These are phyloP conservation scores for Avena sativa DNA, from an alignment of 176 grass and related monocot species.

Conservation along the genomic window DNA sequence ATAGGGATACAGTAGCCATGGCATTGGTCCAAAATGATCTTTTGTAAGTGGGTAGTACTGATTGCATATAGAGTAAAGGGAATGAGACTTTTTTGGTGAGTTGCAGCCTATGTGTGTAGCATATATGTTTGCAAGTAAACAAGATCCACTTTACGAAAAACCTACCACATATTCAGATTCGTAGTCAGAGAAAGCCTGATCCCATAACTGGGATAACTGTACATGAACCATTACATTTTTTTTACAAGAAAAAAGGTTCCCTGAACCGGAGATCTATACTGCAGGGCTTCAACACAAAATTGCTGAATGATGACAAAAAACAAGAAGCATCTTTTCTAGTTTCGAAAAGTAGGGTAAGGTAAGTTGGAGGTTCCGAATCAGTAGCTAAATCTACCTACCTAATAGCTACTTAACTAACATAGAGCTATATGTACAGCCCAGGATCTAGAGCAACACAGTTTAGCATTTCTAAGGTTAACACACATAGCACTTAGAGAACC, in stretches of 20 bases:
- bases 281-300: constrained; percentile 1
- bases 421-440: background rate
- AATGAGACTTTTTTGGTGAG: background rate
- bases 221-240: constrained; percentile 19
- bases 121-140: background rate
- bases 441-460: background rate
- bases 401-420: constrained; percentile 12
- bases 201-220: background rate
- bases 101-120: constrained; percentile 2
- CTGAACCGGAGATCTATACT: constrained; percentile 21
- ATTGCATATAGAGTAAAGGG: background rate
- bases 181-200: constrained; percentile 19
- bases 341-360: constrained; percentile 4
- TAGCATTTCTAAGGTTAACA: constrained; percentile 10
- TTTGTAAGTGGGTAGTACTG: background rate
- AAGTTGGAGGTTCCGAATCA: background rate
- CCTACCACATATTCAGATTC: background rate
- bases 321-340: background rate
- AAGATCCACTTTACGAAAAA: background rate
- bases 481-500: background rate
- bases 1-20: background rate
- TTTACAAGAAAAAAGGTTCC: background rate
- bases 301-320: constrained; percentile 14
- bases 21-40: constrained; percentile 1
- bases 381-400: background rate